Evolutionary conservation across 306 rosid species (phyloP).

Genomic region (Lablab purpureus): DNA sequence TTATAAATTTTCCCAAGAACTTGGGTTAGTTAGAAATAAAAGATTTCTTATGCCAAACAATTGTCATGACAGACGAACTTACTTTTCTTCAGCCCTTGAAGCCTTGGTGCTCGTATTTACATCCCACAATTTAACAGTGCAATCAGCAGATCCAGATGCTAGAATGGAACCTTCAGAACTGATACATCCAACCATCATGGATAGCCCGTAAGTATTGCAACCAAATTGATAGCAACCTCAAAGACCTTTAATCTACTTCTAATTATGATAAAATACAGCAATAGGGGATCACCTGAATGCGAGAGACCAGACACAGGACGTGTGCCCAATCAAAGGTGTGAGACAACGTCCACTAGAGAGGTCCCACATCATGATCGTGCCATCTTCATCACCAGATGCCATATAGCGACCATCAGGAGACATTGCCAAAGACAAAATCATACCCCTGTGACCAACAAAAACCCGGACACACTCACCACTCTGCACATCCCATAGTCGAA

Average conservation of each 20-base stretch:
- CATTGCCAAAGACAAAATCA: conserved; percentile 90
- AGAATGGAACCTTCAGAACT: conserved; percentile 94
- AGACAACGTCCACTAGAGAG: conserved; percentile 90
- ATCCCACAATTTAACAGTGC: conserved; percentile 96
- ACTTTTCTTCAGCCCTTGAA: conserved; percentile 81
- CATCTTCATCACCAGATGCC: conserved; percentile 99
- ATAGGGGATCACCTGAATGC: conserved; percentile 74
- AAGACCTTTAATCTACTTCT: not conserved
- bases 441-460: conserved; percentile 95
- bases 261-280: not conserved
- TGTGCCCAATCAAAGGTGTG: conserved; percentile 85
- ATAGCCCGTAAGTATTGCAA: conserved; percentile 13
- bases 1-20: not conserved
- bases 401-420: conserved; percentile 94
- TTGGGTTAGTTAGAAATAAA: not conserved
- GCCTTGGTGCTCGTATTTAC: conserved; percentile 79
- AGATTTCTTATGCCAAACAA: not conserved
- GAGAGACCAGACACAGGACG: conserved; percentile 92
- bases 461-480: conserved; percentile 96
- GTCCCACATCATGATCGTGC: conserved; percentile 98
- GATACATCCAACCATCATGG: conserved; percentile 44
- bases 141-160: conserved; percentile 98
- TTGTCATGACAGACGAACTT: conserved; percentile 43
- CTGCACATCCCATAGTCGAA: conserved; percentile 94
- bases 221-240: not conserved